Evolutionary conservation across 768 basidiomycete genomes (phyloP), one percentile per base, ranked within the genome.

Genomic region (Boletus sp.): DNA sequence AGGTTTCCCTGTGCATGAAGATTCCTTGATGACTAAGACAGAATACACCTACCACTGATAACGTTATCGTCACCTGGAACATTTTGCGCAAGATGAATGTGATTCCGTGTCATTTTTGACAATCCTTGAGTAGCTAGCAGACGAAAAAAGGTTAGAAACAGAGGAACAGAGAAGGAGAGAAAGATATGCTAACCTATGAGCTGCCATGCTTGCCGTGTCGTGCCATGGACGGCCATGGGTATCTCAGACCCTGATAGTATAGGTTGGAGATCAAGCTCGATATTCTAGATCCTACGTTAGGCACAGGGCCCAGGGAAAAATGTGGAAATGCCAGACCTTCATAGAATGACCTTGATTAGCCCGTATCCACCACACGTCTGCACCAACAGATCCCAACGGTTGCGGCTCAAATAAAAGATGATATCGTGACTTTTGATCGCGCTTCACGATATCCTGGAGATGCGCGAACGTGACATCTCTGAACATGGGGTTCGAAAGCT

Each of bases 331-430:
- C 59, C 77, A 28, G 57, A 87, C 93, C 79, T 86, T 82, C 46
- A 96, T 76, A 0, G 92, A 89, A 73, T 95, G 94, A 0, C 94
- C 94, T 71, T 95, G 94, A 63, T 91, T 93, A 8, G 94, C 94
- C 36, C 88, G 80, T 62, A 95, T 92, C 87, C 87, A 91, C 90
- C 90, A 90, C n/a, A 78, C 68, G 9, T 78, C 75, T 5, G 64
- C 33, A 52, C 63, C 64, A 28, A 67, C 49, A 33, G 71, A 64
- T 53, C 60, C 69, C n/a, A 65, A 48, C 18, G 61, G 47, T 54
- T 76, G 74, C 20, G 77, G 71, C 61, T 92, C 89, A 36, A 76
- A 69, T 11, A 83, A 49, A 56, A 89, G 75, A 67, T 80, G 80
- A 64, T 81, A 91, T 59, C 89, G 78, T 54, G 80, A 78, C 70